Evolutionary conservation across 192 early-diverging fungal species (phyloP).

Genomic region (Piromyces sp.): DNA sequence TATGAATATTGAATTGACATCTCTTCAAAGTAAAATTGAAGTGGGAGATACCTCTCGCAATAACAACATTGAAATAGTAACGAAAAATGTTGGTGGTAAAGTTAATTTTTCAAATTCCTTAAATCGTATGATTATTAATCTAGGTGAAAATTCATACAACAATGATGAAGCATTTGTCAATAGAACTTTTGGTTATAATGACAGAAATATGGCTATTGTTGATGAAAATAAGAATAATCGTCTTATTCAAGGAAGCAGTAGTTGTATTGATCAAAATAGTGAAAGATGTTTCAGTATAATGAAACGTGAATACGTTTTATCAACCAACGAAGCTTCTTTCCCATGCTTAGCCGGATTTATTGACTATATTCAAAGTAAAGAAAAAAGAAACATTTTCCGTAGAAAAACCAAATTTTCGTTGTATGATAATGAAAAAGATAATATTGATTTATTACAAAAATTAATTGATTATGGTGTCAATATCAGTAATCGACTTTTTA

Average conservation of each 20-base stretch:
- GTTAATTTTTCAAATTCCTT: neutral
- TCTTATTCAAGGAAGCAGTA: neutral
- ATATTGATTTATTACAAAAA: neutral
- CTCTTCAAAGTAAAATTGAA: neutral
- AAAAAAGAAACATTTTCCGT: neutral
- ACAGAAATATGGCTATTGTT: neutral
- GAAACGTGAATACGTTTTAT: neutral
- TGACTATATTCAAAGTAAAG: neutral
- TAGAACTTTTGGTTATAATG: neutral
- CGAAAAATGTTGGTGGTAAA: neutral
- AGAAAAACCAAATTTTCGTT: neutral
- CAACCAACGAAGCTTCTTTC: neutral
- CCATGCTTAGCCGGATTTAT: neutral
- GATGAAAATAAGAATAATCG: neutral
- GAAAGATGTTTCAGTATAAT: neutral
- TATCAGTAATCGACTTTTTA: neutral
- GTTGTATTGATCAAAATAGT: neutral
- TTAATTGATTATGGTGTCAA: neutral
- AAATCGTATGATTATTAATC: neutral
- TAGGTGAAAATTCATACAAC: neutral
- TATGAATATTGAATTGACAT: neutral
- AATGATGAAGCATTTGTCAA: neutral
- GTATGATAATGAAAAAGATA: neutral
- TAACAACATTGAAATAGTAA: neutral
- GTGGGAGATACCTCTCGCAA: neutral